Conservation (phyloP, 1,284 basidiomycete genomes). For the Moniliophthora roreri region DNA sequence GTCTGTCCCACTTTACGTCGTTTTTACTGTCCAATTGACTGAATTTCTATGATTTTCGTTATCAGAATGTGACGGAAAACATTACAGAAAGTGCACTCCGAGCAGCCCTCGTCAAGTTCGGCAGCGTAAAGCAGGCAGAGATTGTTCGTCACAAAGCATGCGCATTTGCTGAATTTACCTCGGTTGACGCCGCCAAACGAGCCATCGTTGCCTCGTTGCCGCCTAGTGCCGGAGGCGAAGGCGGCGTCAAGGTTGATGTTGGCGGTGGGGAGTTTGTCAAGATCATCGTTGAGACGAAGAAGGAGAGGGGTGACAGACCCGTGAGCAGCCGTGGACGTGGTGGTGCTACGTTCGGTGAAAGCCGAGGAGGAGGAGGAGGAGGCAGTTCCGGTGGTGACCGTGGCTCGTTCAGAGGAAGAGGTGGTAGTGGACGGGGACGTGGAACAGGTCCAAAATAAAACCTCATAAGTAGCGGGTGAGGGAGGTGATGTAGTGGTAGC, state of each 20-base stretch:
- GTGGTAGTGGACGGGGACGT: background rate
- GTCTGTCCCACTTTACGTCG: slow-evolving; percentile 36
- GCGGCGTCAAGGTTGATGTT: slow-evolving; percentile 78
- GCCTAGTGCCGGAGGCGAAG: slow-evolving; percentile 75
- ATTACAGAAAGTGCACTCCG: slow-evolving; percentile 65
- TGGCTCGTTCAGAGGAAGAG: slow-evolving; percentile 1
- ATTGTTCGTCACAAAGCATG: slow-evolving; percentile 88
- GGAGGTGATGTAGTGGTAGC: no score
- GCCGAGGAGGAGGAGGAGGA: slow-evolving; percentile 29
- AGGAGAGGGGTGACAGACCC: slow-evolving; percentile 81
- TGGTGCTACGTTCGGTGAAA: slow-evolving; percentile 35
- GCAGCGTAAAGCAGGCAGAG: slow-evolving; percentile 86
- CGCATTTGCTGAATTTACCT: slow-evolving; percentile 90
- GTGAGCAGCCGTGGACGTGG: slow-evolving; percentile 48
- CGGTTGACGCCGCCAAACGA: slow-evolving; percentile 77
- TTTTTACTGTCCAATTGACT: slow-evolving; percentile 4
- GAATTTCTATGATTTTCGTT: background rate
- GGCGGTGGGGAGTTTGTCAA: slow-evolving; percentile 47
- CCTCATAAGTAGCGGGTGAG: no score
- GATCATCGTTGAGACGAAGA: slow-evolving; percentile 85
- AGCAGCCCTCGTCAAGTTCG: slow-evolving; percentile 73
- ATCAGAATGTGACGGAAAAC: slow-evolving; percentile 72
- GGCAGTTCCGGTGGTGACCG: slow-evolving; percentile 16
- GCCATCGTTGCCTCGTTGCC: slow-evolving; percentile 80
- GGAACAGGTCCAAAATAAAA: no score